Conservation (phyloP, 257 asterid genomes). For the Echites panduratus region DNA sequence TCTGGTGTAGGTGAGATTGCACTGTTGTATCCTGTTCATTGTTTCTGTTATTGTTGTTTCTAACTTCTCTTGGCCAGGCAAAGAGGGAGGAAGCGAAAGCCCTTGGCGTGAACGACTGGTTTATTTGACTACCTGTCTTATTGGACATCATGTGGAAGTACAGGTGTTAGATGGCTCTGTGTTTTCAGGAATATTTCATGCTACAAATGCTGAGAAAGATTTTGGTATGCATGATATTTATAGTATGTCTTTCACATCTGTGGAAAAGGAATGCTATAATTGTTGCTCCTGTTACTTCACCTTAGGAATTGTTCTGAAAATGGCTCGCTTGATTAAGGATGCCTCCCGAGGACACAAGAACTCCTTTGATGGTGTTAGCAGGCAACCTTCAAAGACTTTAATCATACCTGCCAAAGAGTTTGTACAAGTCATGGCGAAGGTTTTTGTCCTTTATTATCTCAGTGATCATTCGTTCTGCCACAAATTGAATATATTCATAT, state of each 20-base stretch:
- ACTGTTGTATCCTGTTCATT: constrained; percentile 4
- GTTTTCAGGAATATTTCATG: constrained; percentile 79
- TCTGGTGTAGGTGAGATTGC: constrained; percentile 47
- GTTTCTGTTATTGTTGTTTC: constrained; percentile 11
- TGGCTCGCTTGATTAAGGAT: constrained; percentile 70
- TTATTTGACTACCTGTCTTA: constrained; percentile 64
- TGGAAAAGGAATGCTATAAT: not conserved
- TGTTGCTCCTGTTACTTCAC: constrained; percentile 10
- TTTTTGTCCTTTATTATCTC: constrained; percentile 15
- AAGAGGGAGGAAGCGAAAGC: constrained; percentile 51
- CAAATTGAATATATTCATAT: not conserved
- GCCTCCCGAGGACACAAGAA: constrained; percentile 57
- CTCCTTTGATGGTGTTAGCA: constrained; percentile 39
- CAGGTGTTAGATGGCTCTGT: constrained; percentile 85
- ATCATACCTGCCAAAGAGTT: constrained; percentile 75
- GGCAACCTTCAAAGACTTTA: constrained; percentile 56
- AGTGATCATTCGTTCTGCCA: not conserved
- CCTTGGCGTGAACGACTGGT: constrained; percentile 64
- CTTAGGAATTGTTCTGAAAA: constrained; percentile 83
- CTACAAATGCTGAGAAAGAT: constrained; percentile 71
- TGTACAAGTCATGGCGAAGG: constrained; percentile 95
- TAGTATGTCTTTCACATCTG: not conserved
- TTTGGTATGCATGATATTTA: constrained; percentile 45
- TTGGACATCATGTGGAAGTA: constrained; percentile 92
- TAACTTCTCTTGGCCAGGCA: constrained; percentile 39